Conservation (phyloP, 106 monocot species). For the Dioscorea dumetorum region DNA sequence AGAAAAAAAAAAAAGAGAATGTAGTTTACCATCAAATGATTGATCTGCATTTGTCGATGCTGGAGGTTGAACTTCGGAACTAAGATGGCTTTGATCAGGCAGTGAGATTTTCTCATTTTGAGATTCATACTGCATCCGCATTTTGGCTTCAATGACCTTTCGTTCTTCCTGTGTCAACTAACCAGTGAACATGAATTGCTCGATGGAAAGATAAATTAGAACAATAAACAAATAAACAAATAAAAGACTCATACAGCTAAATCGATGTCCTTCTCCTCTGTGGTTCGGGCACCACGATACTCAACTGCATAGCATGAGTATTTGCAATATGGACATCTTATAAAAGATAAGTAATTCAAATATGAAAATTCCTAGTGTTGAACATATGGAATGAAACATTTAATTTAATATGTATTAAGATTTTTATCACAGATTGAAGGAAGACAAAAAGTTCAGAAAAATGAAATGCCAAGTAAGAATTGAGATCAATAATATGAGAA, state of each 20-base stretch:
- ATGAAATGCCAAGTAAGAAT: too few relatives aligned
- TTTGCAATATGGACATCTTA: constrained; percentile 79
- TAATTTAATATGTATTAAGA: too few relatives aligned
- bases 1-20: not conserved
- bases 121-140: constrained; percentile 38
- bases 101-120: constrained; percentile 10
- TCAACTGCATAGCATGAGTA: constrained; percentile 47
- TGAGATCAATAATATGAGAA: too few relatives aligned
- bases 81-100: not conserved
- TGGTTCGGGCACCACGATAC: constrained; percentile 42
- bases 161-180: constrained; percentile 35
- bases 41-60: too few relatives aligned
- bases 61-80: constrained; percentile 3
- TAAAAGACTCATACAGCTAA: constrained; percentile 20
- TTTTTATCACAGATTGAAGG: too few relatives aligned
- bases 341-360: constrained; percentile 4
- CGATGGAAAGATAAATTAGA: not conserved
- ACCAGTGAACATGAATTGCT: not conserved
- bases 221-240: not conserved
- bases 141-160: constrained; percentile 40
- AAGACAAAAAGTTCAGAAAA: too few relatives aligned
- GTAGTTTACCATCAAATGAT: not conserved
- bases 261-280: constrained; percentile 45
- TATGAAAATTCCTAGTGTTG: too few relatives aligned
- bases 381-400: too few relatives aligned